Percentiles rank a stretch among this genome's conserved stretches.
phyloP scores from a whole-genome alignment of 441 rosid species.

The Brassica hybrid region DNA sequence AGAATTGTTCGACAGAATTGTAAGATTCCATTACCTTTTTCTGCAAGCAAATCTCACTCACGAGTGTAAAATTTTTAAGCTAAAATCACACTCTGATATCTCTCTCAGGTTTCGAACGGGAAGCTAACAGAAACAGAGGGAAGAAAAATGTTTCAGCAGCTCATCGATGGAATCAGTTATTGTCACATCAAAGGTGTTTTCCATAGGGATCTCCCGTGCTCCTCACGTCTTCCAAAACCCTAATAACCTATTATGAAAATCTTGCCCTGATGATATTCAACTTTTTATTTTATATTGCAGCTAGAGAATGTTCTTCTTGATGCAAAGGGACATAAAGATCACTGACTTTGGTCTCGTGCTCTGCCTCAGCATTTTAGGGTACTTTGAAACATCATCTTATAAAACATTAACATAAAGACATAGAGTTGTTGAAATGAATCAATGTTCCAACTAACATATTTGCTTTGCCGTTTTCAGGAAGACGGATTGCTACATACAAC shows the following conservation, averaged over 20 bases:
- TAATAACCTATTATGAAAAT: background rate
- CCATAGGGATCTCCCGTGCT: constrained; percentile 78
- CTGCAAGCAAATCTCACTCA: background rate
- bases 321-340: constrained; percentile 84
- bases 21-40: constrained; percentile 43
- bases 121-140: constrained; percentile 74
- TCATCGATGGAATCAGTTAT: constrained; percentile 89
- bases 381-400: constrained; percentile 8
- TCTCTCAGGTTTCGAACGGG: constrained; percentile 71
- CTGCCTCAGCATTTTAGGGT: constrained; percentile 92
- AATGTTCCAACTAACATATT: background rate
- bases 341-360: constrained; percentile 97
- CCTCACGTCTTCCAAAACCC: background rate
- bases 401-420: background rate
- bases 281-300: constrained; percentile 47
- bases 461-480: constrained; percentile 48
- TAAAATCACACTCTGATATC: constrained; percentile 19
- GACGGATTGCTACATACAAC: constrained; percentile 94
- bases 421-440: background rate
- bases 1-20: constrained; percentile 90
- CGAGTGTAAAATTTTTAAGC: background rate
- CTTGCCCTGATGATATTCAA: background rate
- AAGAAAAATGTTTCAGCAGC: constrained; percentile 94
- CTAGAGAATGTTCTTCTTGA: constrained; percentile 91
- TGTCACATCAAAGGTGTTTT: constrained; percentile 89